Evolutionary conservation across 768 basidiomycete species (phyloP).

Genomic region (Chalciporus sphaerocephalus): DNA sequence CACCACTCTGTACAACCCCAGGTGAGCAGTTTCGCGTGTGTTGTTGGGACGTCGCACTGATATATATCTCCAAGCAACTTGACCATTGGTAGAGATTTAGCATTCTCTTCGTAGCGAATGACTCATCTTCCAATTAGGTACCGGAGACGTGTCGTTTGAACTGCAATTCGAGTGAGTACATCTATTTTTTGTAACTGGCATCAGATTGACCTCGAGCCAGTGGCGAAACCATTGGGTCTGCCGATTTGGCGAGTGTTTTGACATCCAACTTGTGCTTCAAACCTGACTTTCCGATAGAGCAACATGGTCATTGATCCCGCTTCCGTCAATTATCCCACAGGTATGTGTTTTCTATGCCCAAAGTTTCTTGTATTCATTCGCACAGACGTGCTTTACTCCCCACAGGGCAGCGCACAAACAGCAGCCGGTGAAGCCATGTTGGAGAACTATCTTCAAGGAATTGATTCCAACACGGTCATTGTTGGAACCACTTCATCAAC

Average conservation of each 20-base stretch:
- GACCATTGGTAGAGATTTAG: constrained; percentile 30
- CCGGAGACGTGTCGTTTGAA: constrained; percentile 60
- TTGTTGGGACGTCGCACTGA: constrained; percentile 1
- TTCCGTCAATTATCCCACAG: constrained; percentile 50
- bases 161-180: constrained; percentile 50
- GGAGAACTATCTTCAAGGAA: constrained; percentile 66
- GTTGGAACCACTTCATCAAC: constrained; percentile 53
- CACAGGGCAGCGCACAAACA: constrained; percentile 47
- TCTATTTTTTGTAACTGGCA: neutral
- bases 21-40: constrained; percentile 31
- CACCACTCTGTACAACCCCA: constrained; percentile 62
- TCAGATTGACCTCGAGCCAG: constrained; percentile 26
- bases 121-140: constrained; percentile 46
- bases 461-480: constrained; percentile 52
- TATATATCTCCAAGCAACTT: constrained; percentile 27
- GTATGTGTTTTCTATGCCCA: constrained; percentile 29
- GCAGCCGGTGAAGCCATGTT: constrained; percentile 52
- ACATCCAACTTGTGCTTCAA: neutral
- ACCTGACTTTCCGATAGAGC: constrained; percentile 31
- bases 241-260: constrained; percentile 44
- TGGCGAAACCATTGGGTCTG: constrained; percentile 52
- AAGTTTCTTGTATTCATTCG: constrained; percentile 1
- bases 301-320: constrained; percentile 59
- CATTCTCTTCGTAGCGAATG: constrained; percentile 1
- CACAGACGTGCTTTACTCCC: constrained; percentile 56